Evolutionary conservation across 73 alveolate species (phyloP), one percentile per base, ranked within the genome.

Genomic region (Paramecium biaurelia): DNA sequence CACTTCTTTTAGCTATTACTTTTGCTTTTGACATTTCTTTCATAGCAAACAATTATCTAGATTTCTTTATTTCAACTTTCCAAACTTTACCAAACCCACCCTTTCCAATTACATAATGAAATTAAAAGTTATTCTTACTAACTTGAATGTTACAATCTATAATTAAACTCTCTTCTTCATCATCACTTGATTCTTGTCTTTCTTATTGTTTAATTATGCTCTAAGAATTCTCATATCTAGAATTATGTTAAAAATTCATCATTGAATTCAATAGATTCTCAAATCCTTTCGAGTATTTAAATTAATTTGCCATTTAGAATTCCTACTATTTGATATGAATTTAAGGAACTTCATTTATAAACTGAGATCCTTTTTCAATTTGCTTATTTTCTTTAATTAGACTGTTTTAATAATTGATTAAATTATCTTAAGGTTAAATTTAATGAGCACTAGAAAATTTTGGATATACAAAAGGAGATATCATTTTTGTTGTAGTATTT

Each of bases 31-130:
- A 94, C 97, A 96, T 95, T 76, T 94, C 98, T 72, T 96, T 96
- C 99, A 96, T 96, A 8, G 99, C 99, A 56, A 42, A 95, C 0
- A 56, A 53, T 70, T 93, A 20, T 42, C 92, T 93, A 3, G 93
- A 86, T 67, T 94, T 95, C 92, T 93, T 92, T 41, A 85, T 72
- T 58, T 96, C 97, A n/a, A 95, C 99, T 68, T 93, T 96, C 99
- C 99, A 96, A 12, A 96, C 99, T 53, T 94, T 94, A 5, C 99
- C 97, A 92, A 96, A 96, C 8, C 98, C 98, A 10, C 99, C 99
- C 85, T 93, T 89, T 0, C 99, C 99, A 43, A 96, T 94, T 28
- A 93, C 97, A 85, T 93, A 92, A n/a, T 94, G 76, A 84, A 93
- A 93, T 85, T 93, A 79, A 72, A 95, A 96, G 74, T 67, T 70